Conservation (phyloP, 495 filamentous ascomycete species). For the Penicillium chermesinum region DNA sequence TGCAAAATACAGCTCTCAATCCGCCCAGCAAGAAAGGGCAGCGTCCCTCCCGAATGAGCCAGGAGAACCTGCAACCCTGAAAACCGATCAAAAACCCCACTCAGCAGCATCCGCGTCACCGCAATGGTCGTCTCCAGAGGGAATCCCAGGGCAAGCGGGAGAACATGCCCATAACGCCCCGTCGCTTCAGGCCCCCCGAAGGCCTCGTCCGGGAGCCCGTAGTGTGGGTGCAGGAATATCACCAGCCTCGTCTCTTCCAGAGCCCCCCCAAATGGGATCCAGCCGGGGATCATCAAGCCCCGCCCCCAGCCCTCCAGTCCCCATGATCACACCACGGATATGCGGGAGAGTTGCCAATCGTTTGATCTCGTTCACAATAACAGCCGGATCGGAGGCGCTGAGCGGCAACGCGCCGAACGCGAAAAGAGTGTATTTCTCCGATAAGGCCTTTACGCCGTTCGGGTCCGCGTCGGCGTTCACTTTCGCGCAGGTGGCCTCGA, state of each 20-base stretch:
- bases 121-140: slow-evolving; percentile 93
- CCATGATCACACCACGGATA: slow-evolving; percentile 81
- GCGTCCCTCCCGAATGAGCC: slow-evolving; percentile 82
- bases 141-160: slow-evolving; percentile 83
- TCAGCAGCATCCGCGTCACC: slow-evolving; percentile 78
- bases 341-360: slow-evolving; percentile 55
- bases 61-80: slow-evolving; percentile 66
- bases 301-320: slow-evolving; percentile 72
- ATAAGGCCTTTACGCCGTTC: slow-evolving; percentile 11
- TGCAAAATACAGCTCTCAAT: slow-evolving; percentile 86
- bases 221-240: slow-evolving; percentile 90
- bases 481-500: slow-evolving; percentile 59
- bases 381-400: slow-evolving; percentile 54
- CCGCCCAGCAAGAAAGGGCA: slow-evolving; percentile 83
- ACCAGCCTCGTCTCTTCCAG: slow-evolving; percentile 58
- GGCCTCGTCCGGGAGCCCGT: slow-evolving; percentile 74
- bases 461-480: slow-evolving; percentile 45
- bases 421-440: slow-evolving; percentile 49
- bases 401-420: slow-evolving; percentile 81
- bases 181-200: slow-evolving; percentile 55
- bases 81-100: slow-evolving; percentile 79
- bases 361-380: slow-evolving; percentile 57
- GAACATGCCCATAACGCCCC: slow-evolving; percentile 77
- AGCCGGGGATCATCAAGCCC: slow-evolving; percentile 77
- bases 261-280: slow-evolving; percentile 63